These are phyloP conservation scores for Podospora pseudoanserina DNA, from an alignment of 495 filamentous ascomycete genomes.

Conservation along the genomic window DNA sequence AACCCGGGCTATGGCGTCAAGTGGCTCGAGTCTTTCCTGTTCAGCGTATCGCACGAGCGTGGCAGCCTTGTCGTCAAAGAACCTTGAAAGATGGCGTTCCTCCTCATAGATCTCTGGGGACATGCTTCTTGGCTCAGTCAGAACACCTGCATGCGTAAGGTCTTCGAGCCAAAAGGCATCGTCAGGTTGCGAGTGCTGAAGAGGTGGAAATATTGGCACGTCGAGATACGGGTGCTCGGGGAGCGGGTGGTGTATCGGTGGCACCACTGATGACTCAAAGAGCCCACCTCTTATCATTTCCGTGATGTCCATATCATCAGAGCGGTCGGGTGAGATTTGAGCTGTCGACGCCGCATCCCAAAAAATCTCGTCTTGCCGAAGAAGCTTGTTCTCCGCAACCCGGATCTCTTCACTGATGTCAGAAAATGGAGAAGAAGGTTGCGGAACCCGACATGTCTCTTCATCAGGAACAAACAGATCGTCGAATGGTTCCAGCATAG, in stretches of 20 bases:
- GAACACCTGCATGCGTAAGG: slow-evolving; percentile 21
- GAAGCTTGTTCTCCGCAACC: slow-evolving; percentile 39
- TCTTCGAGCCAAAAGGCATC: slow-evolving; percentile 16
- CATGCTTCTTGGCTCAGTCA: slow-evolving; percentile 10
- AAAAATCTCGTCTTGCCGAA: slow-evolving; percentile 22
- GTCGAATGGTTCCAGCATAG: slow-evolving; percentile 33
- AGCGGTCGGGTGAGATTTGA: slow-evolving; percentile 17
- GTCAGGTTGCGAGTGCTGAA: background rate
- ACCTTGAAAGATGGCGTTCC: slow-evolving; percentile 33
- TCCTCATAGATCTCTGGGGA: no score
- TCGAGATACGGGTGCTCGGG: slow-evolving; percentile 26
- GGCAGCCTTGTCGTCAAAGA: slow-evolving; percentile 46
- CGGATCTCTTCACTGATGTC: slow-evolving; percentile 45
- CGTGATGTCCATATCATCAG: slow-evolving; percentile 24
- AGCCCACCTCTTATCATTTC: slow-evolving; percentile 26
- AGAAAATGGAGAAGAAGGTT: slow-evolving; percentile 49
- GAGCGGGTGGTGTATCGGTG: slow-evolving; percentile 7
- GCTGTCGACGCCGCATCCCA: slow-evolving; percentile 13
- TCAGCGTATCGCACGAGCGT: slow-evolving; percentile 44
- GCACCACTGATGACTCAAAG: slow-evolving; percentile 6
- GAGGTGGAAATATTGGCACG: slow-evolving; percentile 22
- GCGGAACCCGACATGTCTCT: slow-evolving; percentile 46
- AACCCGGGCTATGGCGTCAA: slow-evolving; percentile 54
- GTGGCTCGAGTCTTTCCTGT: slow-evolving; percentile 60
- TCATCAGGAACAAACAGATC: slow-evolving; percentile 48